These are phyloP conservation scores for Ceratocystis eucalypticola DNA, from an alignment of 2,329 filamentous ascomycete genomes.

Conservation along the genomic window DNA sequence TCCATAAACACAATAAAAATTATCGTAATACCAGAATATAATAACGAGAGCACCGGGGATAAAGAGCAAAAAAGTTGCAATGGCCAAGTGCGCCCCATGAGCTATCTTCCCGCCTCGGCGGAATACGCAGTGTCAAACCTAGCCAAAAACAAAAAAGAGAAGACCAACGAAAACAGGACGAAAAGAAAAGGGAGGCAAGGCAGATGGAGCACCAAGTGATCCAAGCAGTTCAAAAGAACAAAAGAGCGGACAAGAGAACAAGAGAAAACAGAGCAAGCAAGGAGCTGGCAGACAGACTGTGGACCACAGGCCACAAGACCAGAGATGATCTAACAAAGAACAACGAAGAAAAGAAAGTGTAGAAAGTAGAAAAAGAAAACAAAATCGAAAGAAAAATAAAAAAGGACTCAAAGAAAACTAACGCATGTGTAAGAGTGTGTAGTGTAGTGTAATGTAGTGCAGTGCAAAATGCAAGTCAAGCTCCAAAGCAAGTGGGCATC, in stretches of 20 bases:
- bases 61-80: no score
- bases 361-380: conserved; percentile 8
- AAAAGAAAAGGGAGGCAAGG: not conserved
- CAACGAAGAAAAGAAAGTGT: not conserved
- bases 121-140: not conserved
- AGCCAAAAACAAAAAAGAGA: not conserved
- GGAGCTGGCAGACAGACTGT: not conserved
- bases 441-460: no score
- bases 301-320: not conserved
- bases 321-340: not conserved
- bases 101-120: no score
- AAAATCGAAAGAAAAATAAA: not conserved
- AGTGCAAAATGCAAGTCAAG: no score
- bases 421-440: not conserved
- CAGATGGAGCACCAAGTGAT: not conserved
- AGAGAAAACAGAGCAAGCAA: not conserved
- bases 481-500: no score
- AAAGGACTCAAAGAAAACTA: not conserved
- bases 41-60: no score
- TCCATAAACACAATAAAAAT: no score
- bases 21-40: no score
- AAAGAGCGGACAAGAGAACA: not conserved
- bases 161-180: not conserved
- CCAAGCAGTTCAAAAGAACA: not conserved
- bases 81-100: no score